Conservation (phyloP, 805 yeast genomes). For the Lachancea thermotolerans region DNA sequence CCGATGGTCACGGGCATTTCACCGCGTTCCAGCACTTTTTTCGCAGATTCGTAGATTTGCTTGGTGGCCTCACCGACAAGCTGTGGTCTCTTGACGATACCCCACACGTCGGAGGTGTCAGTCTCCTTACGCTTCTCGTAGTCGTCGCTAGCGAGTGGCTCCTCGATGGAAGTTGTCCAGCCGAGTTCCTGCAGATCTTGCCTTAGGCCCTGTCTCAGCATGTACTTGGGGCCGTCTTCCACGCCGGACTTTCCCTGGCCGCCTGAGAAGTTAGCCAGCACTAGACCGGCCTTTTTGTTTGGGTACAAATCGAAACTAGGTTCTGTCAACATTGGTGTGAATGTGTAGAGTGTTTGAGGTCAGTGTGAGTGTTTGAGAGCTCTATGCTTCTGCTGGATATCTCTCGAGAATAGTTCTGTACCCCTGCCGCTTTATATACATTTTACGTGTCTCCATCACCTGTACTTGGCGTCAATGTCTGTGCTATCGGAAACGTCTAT, state of each 20-base stretch:
- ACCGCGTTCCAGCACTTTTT: conserved; percentile 40
- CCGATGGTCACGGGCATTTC: conserved; percentile 80
- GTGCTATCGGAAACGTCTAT: not conserved
- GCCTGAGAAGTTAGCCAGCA: conserved; percentile 90
- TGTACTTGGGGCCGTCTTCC: conserved; percentile 83
- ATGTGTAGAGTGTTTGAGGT: not conserved
- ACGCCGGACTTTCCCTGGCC: conserved; percentile 95
- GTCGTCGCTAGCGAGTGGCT: conserved; percentile 48
- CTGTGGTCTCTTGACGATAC: conserved; percentile 60
- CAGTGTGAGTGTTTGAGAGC: not conserved
- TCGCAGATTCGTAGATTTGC: conserved; percentile 55
- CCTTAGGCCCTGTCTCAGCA: conserved; percentile 65
- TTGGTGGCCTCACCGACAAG: conserved; percentile 71
- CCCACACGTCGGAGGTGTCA: conserved; percentile 44
- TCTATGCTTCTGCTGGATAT: too few species aligned
- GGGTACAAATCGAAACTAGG: conserved; percentile 46
- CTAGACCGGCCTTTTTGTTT: conserved; percentile 47
- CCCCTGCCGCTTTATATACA: conserved; percentile 4
- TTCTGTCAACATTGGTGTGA: conserved; percentile 4
- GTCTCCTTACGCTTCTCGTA: conserved; percentile 38
- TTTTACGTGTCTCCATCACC: conserved; percentile 9
- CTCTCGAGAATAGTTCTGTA: too few species aligned
- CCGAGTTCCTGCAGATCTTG: conserved; percentile 59
- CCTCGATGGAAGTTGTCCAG: conserved; percentile 53
- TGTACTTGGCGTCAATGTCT: conserved; percentile 10